These are phyloP conservation scores for Neurospora sublineolata DNA, from an alignment of 495 filamentous ascomycete genomes.

Conservation along the genomic window DNA sequence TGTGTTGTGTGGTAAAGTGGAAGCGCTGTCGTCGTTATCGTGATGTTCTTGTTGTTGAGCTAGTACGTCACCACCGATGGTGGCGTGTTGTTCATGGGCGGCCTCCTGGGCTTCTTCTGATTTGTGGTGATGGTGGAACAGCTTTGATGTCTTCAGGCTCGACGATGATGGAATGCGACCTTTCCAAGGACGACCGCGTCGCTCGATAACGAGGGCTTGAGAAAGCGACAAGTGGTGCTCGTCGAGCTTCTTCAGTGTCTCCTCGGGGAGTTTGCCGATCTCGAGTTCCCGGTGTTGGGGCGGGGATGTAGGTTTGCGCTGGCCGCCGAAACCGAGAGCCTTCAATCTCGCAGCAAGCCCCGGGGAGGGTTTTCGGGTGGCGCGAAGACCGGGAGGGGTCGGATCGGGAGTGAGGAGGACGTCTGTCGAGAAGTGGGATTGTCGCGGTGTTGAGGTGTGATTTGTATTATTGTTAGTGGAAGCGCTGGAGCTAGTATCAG, in stretches of 20 bases:
- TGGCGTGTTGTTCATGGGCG: not conserved
- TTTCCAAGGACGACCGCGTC: constrained; percentile 54
- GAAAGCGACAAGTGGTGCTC: constrained; percentile 48
- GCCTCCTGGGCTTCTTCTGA: constrained; percentile 9
- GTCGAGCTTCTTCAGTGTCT: constrained; percentile 59
- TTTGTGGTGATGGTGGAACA: constrained; percentile 11
- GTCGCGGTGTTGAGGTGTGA: not conserved
- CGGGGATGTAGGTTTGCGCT: constrained; percentile 29
- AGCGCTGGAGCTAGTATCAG: constrained; percentile 1
- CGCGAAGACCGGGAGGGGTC: constrained; percentile 18
- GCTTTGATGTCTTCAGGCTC: constrained; percentile 22
- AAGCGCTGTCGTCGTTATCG: not conserved
- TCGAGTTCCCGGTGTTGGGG: constrained; percentile 28
- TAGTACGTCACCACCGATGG: not conserved
- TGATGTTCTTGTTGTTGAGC: not conserved
- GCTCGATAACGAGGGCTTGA: constrained; percentile 38
- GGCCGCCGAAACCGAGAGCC: constrained; percentile 49
- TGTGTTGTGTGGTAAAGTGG: constrained; percentile 18
- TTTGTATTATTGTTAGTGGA: constrained; percentile 5
- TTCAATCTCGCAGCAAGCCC: constrained; percentile 69
- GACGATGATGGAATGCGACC: constrained; percentile 33
- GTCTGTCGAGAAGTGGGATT: constrained; percentile 4
- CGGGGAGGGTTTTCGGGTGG: constrained; percentile 50
- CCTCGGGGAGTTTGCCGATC: constrained; percentile 63
- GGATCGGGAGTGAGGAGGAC: constrained; percentile 9